A percentile compares a stretch with the other conserved stretches of the same genome.
These are phyloP conservation scores for Malassezia vespertilionis DNA, from an alignment of 1,284 basidiomycete genomes.

Conservation along the genomic window DNA sequence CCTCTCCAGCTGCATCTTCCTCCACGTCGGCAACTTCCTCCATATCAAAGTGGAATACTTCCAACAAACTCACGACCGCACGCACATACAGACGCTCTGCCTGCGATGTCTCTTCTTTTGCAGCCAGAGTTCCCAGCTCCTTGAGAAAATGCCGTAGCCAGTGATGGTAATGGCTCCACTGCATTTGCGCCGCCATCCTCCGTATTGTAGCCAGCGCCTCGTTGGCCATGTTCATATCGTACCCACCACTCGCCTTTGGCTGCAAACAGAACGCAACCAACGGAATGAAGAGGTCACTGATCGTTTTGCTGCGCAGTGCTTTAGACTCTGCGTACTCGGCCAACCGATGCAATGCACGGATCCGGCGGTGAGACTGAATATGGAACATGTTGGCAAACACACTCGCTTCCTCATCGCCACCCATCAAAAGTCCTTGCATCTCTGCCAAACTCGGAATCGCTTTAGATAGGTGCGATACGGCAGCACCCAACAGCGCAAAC, in stretches of 20 bases:
- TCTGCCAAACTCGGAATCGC: constrained; percentile 62
- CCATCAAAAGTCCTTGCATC: constrained; percentile 70
- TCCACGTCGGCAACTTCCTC: constrained; percentile 10
- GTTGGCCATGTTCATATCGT: constrained; percentile 81
- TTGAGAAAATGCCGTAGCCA: constrained; percentile 73
- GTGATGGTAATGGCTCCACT: constrained; percentile 75
- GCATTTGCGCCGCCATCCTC: constrained; percentile 27
- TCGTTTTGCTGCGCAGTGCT: constrained; percentile 60
- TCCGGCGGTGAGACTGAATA: constrained; percentile 81
- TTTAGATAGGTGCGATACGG: constrained; percentile 54
- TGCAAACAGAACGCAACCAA: constrained; percentile 70
- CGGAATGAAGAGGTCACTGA: constrained; percentile 76
- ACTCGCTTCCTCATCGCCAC: constrained; percentile 84
- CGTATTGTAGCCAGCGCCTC: constrained; percentile 64
- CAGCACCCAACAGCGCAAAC: constrained; percentile 66
- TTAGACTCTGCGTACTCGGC: constrained; percentile 68
- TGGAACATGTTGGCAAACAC: constrained; percentile 96
- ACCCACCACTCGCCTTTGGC: constrained; percentile 52
- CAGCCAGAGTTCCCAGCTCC: constrained; percentile 47
- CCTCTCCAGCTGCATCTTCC: no score
- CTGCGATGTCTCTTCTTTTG: constrained; percentile 10
- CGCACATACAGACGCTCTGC: constrained; percentile 56
- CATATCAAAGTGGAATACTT: constrained; percentile 73
- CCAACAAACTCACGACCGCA: constrained; percentile 70
- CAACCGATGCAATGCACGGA: constrained; percentile 73